Evolutionary conservation across 305 asterid species (phyloP).

Genomic region (Petunia hybrid): DNA sequence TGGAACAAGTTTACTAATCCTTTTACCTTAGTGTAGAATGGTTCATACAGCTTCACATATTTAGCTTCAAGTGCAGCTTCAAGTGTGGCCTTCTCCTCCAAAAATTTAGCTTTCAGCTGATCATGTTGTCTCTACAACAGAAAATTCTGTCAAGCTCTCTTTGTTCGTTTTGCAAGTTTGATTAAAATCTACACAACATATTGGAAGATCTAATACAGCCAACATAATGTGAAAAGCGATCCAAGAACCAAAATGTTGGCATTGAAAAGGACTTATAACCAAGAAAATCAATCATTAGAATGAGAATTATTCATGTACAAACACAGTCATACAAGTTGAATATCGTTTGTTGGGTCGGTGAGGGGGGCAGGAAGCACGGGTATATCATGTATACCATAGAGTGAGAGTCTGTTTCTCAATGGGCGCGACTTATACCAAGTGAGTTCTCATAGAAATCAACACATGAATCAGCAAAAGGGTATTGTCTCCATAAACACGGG

Average conservation of each 20-base stretch:
- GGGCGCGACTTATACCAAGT: too few relatives aligned
- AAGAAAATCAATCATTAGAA: too few relatives aligned
- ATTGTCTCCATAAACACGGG: too few relatives aligned
- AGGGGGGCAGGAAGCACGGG: too few relatives aligned
- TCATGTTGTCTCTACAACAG: constrained; percentile 70
- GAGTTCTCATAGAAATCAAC: neutral
- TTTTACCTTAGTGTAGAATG: constrained; percentile 69
- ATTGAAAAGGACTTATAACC: too few relatives aligned
- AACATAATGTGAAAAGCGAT: neutral
- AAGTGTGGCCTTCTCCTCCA: constrained; percentile 92
- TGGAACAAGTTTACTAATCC: neutral
- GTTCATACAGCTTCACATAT: constrained; percentile 82
- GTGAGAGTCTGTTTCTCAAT: too few relatives aligned
- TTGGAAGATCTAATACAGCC: neutral
- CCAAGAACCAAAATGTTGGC: neutral
- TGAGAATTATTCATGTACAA: too few relatives aligned
- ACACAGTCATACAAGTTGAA: neutral
- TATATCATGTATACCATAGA: too few relatives aligned
- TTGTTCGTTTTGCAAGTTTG: neutral
- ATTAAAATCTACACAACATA: neutral
- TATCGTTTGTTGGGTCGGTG: constrained; percentile 7
- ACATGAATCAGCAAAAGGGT: too few relatives aligned
- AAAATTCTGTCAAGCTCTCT: constrained; percentile 26
- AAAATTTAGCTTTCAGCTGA: constrained; percentile 74
- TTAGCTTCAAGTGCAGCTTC: constrained; percentile 86